These are phyloP conservation scores for Lepraria neglecta DNA, from an alignment of 495 filamentous ascomycete genomes.

Conservation along the genomic window DNA sequence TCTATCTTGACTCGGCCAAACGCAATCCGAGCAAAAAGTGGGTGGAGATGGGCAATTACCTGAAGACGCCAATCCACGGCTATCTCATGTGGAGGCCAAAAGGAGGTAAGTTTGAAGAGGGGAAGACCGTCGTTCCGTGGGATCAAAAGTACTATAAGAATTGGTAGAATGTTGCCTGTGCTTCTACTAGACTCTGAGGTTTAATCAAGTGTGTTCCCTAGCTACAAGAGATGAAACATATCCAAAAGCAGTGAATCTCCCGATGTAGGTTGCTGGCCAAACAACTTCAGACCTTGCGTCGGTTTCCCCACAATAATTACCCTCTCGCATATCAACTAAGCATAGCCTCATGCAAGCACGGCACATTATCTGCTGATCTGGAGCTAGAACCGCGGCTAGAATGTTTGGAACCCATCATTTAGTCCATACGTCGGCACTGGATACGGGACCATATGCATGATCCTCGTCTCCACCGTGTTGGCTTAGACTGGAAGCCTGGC, in stretches of 20 bases:
- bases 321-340: neutral
- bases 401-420: neutral
- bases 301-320: neutral
- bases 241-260: neutral
- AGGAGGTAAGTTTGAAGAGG: conserved; percentile 23
- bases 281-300: neutral
- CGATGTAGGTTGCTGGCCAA: neutral
- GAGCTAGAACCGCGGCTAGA: neutral
- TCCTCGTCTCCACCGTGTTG: no score
- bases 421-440: no score
- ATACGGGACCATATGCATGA: no score
- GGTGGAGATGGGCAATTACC: conserved; percentile 19
- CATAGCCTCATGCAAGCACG: neutral
- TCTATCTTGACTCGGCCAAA: conserved; percentile 23
- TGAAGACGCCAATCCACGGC: conserved; percentile 23
- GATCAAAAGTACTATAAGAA: conserved; percentile 18
- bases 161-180: conserved; percentile 8
- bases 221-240: neutral
- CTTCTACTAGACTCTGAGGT: neutral
- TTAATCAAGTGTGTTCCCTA: neutral
- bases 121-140: conserved; percentile 23
- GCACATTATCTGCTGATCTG: neutral
- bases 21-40: conserved; percentile 25
- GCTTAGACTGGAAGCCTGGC: no score
- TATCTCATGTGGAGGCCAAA: conserved; percentile 25